A percentile compares a stretch with the other conserved stretches of the same genome.
Conservation (phyloP, 2,329 filamentous ascomycete genomes). For the Fusarium circinatum region DNA sequence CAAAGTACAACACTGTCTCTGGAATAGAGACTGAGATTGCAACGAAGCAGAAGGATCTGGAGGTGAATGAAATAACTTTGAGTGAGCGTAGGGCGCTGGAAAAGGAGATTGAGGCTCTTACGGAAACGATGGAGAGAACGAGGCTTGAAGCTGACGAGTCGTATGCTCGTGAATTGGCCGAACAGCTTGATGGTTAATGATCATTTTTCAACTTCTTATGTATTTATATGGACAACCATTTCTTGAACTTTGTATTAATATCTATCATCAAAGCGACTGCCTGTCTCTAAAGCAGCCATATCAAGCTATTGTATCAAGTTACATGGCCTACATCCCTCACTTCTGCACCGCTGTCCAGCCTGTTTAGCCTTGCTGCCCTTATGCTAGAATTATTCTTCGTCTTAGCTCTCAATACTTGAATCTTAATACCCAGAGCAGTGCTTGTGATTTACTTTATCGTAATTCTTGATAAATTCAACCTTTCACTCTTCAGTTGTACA, state of each 20-base stretch:
- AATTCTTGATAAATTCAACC: background rate
- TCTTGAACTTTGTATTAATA: background rate
- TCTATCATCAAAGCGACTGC: background rate
- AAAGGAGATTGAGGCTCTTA: constrained; percentile 53
- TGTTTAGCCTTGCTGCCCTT: background rate
- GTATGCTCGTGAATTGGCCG: constrained; percentile 56
- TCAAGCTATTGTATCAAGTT: background rate
- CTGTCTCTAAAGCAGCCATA: background rate
- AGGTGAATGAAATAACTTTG: constrained; percentile 39
- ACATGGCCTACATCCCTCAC: background rate
- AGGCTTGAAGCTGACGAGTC: constrained; percentile 59
- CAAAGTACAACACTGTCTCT: constrained; percentile 51
- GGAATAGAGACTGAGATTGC: constrained; percentile 49
- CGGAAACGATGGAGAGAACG: constrained; percentile 51
- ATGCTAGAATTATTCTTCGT: background rate
- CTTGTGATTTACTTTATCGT: background rate
- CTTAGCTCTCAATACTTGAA: background rate
- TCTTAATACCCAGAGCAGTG: background rate
- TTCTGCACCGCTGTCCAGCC: background rate
- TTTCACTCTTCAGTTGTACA: background rate
- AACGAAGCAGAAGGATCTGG: constrained; percentile 45
- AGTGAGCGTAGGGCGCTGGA: constrained; percentile 41
- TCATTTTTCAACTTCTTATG: background rate
- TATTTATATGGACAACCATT: background rate
- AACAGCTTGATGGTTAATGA: background rate